Base-by-base conservation (phyloP, 1,284 basidiomycete species). In the Coniferiporia weirii region DNA sequence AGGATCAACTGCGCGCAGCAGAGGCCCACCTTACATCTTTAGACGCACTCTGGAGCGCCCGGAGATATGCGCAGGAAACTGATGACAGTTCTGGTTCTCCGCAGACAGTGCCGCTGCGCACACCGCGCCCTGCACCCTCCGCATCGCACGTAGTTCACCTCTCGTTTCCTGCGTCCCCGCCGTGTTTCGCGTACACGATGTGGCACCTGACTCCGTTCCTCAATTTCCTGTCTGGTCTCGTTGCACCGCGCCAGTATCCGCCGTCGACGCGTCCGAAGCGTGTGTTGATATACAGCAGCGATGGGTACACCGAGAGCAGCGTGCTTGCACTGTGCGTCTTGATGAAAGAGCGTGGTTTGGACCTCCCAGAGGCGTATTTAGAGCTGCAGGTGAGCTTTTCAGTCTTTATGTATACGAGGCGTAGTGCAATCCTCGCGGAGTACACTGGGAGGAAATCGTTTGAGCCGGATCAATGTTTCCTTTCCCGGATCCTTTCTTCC, bases 231-330 rank as follows among this genome's bases (percentile, higher is more conserved):
- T 60, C 66, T 35, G 63, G 60, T 1, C 63, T 61, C 7, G 66
- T 63, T 15, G 57, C 60, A 22, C 64, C 60, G 8, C 63, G 54
- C 22, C 64, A 48, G 38, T 50, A 27, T 40, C 61, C 47, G 49
- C 65, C 49, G 44, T 66, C 66, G 66, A 73, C 77, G 36, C 80
- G 89, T 38, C 87, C 87, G 6, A 74, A 86, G 57, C 89, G 88
- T 69, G 73, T 91, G 54, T 75, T 91, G 60, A 69, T 91, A 40
- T 88, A 89, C 68, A 87, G 85, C 12, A 80, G 85, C n/a, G 89
- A 92, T 67, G 89, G 89, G 44, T 91, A 91, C 71, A 98, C 95
- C 27, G 96, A 98, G 73, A 91, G 90, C 17, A 92, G 89, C 40
- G 85, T 96, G 13, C 83, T 95, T 52, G 95, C 93, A 13, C 78